Conservation (phyloP, 306 rosid genomes). For the Boehmeria nivea region DNA sequence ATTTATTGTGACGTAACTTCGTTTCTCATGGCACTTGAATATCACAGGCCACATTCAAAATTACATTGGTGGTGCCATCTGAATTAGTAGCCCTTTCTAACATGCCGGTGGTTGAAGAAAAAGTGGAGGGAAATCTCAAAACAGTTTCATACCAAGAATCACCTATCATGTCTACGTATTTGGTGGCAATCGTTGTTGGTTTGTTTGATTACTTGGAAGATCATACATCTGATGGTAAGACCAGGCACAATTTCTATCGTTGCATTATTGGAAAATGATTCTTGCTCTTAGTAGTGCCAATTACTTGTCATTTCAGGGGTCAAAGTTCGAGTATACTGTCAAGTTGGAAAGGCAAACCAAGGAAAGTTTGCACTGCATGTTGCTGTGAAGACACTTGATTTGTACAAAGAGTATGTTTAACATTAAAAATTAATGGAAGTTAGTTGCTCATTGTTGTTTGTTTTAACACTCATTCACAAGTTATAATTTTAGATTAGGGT, state of each 20-base stretch:
- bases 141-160: constrained; percentile 71
- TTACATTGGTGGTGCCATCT: constrained; percentile 74
- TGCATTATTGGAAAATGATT: not conserved
- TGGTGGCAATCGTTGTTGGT: constrained; percentile 91
- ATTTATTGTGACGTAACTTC: no score
- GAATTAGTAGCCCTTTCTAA: constrained; percentile 83
- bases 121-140: constrained; percentile 47
- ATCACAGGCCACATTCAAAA: constrained; percentile 88
- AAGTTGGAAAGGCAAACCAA: constrained; percentile 78
- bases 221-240: constrained; percentile 74
- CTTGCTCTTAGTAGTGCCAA: constrained; percentile 18
- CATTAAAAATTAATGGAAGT: not conserved
- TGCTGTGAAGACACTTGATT: constrained; percentile 70
- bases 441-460: not conserved
- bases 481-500: not conserved
- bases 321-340: constrained; percentile 88
- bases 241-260: not conserved
- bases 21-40: not conserved
- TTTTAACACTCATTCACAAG: not conserved
- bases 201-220: constrained; percentile 91
- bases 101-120: constrained; percentile 86
- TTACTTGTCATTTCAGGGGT: constrained; percentile 46
- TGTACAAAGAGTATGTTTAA: constrained; percentile 63
- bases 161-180: constrained; percentile 89
- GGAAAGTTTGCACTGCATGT: constrained; percentile 89